Conservation (phyloP, 2,329 filamentous ascomycete genomes). For the Arthrobotrys sinensis region DNA sequence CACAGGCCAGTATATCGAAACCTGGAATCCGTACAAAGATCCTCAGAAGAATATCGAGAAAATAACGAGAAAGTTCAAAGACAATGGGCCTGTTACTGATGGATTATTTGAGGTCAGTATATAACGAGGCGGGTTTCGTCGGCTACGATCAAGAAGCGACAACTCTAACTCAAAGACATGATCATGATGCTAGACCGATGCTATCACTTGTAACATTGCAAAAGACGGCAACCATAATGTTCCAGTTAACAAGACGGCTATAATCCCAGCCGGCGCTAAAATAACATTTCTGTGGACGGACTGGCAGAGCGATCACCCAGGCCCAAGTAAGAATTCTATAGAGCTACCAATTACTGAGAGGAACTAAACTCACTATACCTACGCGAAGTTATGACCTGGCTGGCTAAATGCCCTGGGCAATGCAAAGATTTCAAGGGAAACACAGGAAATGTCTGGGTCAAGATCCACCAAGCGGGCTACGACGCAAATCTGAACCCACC, state of each 20-base stretch:
- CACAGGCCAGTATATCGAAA: constrained; percentile 62
- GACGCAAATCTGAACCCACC: constrained; percentile 64
- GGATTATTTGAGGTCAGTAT: constrained; percentile 51
- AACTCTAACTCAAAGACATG: not conserved
- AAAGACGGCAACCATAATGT: constrained; percentile 60
- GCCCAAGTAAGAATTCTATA: constrained; percentile 34
- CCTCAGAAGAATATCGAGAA: constrained; percentile 64
- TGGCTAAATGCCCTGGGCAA: constrained; percentile 66
- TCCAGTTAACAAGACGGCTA: constrained; percentile 62
- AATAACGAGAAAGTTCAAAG: constrained; percentile 64
- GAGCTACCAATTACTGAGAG: not conserved
- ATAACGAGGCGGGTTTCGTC: too few relatives aligned
- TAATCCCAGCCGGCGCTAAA: constrained; percentile 31
- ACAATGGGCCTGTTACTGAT: constrained; percentile 65
- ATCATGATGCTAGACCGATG: constrained; percentile 62
- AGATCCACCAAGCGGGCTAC: constrained; percentile 67
- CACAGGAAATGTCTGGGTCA: constrained; percentile 66
- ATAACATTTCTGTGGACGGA: constrained; percentile 52
- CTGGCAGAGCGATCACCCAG: constrained; percentile 52
- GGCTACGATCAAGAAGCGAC: too few relatives aligned
- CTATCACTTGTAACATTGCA: constrained; percentile 64
- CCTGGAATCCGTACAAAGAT: constrained; percentile 65
- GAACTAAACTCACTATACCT: not conserved
- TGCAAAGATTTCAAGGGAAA: constrained; percentile 66
- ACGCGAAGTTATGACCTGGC: constrained; percentile 65